phyloP scores from a whole-genome alignment of 2,329 filamentous ascomycete species.

The Epichloe hybrida region DNA sequence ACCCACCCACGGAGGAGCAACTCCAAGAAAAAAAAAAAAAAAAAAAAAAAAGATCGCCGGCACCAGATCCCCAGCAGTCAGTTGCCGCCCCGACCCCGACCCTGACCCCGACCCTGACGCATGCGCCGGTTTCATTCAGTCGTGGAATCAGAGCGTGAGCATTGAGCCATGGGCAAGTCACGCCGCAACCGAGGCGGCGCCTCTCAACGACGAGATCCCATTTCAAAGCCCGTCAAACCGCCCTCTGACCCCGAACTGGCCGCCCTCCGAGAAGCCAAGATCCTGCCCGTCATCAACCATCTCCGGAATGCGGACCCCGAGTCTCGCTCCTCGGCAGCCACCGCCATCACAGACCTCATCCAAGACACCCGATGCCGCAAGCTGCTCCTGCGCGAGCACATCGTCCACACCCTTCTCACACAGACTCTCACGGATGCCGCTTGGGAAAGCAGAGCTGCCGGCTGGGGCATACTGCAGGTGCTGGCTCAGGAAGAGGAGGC shows the following conservation, averaged over 20 bases:
- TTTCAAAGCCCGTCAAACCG: conserved; percentile 44
- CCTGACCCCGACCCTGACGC: too few relatives aligned
- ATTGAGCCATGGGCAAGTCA: conserved; percentile 42
- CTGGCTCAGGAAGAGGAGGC: conserved; percentile 50
- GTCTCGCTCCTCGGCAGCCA: conserved; percentile 44
- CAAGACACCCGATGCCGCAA: conserved; percentile 49
- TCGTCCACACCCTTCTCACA: conserved; percentile 48
- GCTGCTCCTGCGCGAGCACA: conserved; percentile 50
- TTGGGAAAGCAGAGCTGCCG: conserved; percentile 49
- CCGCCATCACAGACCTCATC: conserved; percentile 47
- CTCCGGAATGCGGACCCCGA: conserved; percentile 46
- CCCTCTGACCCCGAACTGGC: conserved; percentile 50
- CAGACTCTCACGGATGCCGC: conserved; percentile 51
- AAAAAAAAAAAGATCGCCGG: background rate
- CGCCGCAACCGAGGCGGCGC: conserved; percentile 37
- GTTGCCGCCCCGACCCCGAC: background rate
- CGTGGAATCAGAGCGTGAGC: too few relatives aligned
- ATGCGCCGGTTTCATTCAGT: background rate
- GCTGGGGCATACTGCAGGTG: conserved; percentile 53
- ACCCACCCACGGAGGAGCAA: background rate
- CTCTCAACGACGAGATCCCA: conserved; percentile 37
- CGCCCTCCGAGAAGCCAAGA: conserved; percentile 47
- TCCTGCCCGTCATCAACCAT: conserved; percentile 48
- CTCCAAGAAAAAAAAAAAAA: background rate
- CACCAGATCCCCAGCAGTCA: background rate